phyloP scores from a whole-genome alignment of 495 filamentous ascomycete genomes.

The Trichoderma parareesei region DNA sequence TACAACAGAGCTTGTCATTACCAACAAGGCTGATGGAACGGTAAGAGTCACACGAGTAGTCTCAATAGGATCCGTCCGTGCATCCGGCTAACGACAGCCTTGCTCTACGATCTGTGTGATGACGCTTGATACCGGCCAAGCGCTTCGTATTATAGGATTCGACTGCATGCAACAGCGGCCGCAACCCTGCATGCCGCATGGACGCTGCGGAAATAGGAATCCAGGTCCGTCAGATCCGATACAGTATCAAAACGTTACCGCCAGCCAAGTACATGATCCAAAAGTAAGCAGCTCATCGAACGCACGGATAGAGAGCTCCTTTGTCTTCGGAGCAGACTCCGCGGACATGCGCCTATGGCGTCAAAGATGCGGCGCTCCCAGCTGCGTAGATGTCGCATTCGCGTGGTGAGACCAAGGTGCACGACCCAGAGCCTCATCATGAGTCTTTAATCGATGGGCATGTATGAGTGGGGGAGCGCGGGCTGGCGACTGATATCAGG shows the following conservation, averaged over 20 bases:
- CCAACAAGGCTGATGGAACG: no score
- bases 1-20: no score
- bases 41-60: no score
- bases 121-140: no score
- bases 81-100: no score
- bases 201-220: neutral
- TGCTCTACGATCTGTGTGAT: no score
- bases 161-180: neutral
- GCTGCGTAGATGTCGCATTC: neutral
- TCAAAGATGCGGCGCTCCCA: neutral
- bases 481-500: neutral
- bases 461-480: neutral
- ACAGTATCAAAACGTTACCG: no score
- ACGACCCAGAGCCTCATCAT: neutral
- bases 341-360: neutral
- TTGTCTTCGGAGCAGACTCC: neutral
- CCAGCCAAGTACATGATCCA: no score
- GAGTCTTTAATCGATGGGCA: neutral
- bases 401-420: no score
- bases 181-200: neutral
- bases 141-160: neutral
- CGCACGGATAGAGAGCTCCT: neutral
- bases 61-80: no score
- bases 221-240: neutral
- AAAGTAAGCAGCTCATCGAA: neutral